Base-by-base conservation (phyloP, 1,284 basidiomycete genomes). In the Boletellus deceptivus region DNA sequence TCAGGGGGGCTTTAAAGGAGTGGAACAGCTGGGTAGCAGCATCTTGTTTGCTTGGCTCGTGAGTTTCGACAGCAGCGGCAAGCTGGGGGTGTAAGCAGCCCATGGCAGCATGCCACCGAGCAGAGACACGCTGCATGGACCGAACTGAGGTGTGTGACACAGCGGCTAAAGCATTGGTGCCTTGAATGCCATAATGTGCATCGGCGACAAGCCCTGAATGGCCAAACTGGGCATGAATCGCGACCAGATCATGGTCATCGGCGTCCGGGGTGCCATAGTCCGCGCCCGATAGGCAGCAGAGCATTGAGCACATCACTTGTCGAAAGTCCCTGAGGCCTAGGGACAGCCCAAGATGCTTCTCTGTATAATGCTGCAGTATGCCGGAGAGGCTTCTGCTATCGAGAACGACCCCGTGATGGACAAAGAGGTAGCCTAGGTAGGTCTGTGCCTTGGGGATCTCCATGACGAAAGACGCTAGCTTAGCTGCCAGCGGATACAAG, bases 261-360 rank as follows among this genome's bases (percentile, higher is more conserved):
- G 34, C 16, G 3, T 55, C 52, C 0, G 52, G 37, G 0, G 2
- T n/a, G 0, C 43, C 40, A 27, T 17, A 55, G 34, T 55, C 53
- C 0, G 44, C 27, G 0, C n/a, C 0, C 6, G 48, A 37, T 9
- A 55, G 39, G 1, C n/a, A 55, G n/a, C 44, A 55, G 1, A 55
- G 48, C 53, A 55, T 50, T 1, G 52, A 50, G 6, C 47, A 55
- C 53, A 55, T 55, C 0, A 55, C 14, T 6, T 55, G 53, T 0
- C 37, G 1, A 3, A 40, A 55, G 2, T 55, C 44, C 16, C 54
- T 43, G 0, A 55, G 20, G 5, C 24, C 11, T 16, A 55, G 18
- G n/a, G 38, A 6, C 2, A 44, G 2, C 0, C 49, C 20, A 4
- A 55, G 53, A 5, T 46, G 34, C 6, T 40, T 55, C 11, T 55